These are phyloP conservation scores for Paulownia fortunei DNA, from an alignment of 257 asterid genomes.

Conservation along the genomic window DNA sequence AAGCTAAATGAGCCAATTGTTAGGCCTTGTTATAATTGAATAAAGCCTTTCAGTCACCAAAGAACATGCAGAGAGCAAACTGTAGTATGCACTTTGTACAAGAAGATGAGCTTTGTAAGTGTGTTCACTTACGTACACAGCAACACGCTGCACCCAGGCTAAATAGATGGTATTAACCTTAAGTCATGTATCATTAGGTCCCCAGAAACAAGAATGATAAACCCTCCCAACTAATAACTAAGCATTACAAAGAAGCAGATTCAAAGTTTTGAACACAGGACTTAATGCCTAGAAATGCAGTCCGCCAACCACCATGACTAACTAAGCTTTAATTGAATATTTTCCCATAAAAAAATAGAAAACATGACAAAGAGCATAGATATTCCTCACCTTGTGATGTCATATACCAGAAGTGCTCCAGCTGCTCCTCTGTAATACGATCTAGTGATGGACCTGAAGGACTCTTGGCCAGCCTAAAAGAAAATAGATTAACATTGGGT, in stretches of 20 bases:
- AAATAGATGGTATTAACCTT: no score
- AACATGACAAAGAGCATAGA: neutral
- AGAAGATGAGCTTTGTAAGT: no score
- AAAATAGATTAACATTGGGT: neutral
- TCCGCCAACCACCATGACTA: neutral
- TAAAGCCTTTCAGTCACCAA: constrained; percentile 7
- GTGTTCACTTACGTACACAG: no score
- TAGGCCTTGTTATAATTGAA: neutral
- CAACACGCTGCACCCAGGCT: no score
- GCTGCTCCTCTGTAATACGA: constrained; percentile 78
- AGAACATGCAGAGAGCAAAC: neutral
- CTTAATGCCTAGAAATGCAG: neutral
- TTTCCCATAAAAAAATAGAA: neutral
- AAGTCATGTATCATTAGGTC: neutral
- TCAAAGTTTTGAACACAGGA: no score
- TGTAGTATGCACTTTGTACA: neutral
- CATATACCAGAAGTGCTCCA: constrained; percentile 75
- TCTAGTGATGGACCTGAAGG: constrained; percentile 70
- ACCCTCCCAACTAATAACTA: neutral
- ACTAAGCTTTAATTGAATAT: neutral
- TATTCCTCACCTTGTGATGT: constrained; percentile 52
- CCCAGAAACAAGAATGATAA: neutral
- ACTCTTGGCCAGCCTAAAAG: constrained; percentile 72
- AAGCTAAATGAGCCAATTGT: neutral
- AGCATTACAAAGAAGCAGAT: neutral